Evolutionary conservation across 169 alveolate genomes (phyloP).

Genomic region (Plasmodium reichenowi): DNA sequence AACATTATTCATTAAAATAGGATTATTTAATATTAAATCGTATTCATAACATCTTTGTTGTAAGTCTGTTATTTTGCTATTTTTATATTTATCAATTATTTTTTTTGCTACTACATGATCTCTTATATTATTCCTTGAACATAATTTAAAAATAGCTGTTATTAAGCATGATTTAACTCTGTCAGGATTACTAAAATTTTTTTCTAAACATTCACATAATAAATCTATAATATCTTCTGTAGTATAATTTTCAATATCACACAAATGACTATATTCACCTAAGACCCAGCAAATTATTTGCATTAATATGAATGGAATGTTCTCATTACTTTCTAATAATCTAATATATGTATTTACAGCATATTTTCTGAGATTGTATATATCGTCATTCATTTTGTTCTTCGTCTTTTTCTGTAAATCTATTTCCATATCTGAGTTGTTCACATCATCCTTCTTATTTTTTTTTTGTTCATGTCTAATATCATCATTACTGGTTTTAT

Average conservation of each 20-base stretch:
- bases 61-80: constrained; percentile 45
- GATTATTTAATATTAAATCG: constrained; percentile 62
- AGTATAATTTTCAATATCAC: constrained; percentile 68
- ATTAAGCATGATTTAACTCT: constrained; percentile 72
- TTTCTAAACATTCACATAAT: constrained; percentile 73
- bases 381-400: constrained; percentile 48
- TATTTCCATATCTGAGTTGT: background rate
- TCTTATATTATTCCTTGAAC: constrained; percentile 50
- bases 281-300: constrained; percentile 71
- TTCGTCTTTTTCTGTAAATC: background rate
- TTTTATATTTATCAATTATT: constrained; percentile 68
- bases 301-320: constrained; percentile 70
- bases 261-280: constrained; percentile 73
- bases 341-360: constrained; percentile 72
- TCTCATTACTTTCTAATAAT: constrained; percentile 65
- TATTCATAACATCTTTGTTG: constrained; percentile 75
- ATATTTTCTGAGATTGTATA: constrained; percentile 54
- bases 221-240: constrained; percentile 71
- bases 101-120: constrained; percentile 68
- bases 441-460: background rate
- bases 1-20: constrained; percentile 45
- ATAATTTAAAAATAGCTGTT: constrained; percentile 73
- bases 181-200: constrained; percentile 53
- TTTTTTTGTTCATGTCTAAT: background rate
- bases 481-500: background rate